These are phyloP conservation scores for Nakazawaea wyomingensis DNA, from an alignment of 805 yeast genomes.

Conservation along the genomic window DNA sequence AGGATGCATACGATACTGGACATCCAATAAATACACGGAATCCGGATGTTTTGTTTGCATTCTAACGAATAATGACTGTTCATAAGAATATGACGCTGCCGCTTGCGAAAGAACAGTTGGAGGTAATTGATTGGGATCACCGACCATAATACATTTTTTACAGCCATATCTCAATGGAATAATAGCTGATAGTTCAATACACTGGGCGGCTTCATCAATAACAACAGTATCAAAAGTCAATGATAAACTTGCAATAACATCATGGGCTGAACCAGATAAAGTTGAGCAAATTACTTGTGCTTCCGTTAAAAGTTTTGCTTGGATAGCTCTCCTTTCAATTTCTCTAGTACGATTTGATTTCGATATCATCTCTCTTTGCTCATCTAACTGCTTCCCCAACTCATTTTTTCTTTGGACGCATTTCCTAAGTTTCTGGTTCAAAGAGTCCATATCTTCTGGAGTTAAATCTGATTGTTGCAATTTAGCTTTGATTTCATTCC, in stretches of 20 bases:
- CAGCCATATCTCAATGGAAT: constrained; percentile 93
- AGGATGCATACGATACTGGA: constrained; percentile 98
- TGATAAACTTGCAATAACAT: constrained; percentile 67
- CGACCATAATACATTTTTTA: constrained; percentile 89
- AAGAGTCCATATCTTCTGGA: constrained; percentile 39
- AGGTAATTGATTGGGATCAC: constrained; percentile 97
- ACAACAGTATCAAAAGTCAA: constrained; percentile 84
- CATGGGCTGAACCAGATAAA: constrained; percentile 91
- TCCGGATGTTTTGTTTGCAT: constrained; percentile 67
- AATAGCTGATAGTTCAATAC: constrained; percentile 87
- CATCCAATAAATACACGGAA: constrained; percentile 71
- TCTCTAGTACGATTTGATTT: constrained; percentile 72
- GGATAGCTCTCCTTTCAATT: constrained; percentile 68
- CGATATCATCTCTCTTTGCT: constrained; percentile 67
- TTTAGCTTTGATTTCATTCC: constrained; percentile 48
- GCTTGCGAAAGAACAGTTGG: constrained; percentile 91
- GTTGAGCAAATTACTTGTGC: constrained; percentile 91
- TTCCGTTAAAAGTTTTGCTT: constrained; percentile 60
- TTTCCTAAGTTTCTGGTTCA: constrained; percentile 48
- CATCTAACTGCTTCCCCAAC: constrained; percentile 69
- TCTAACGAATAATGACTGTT: constrained; percentile 89
- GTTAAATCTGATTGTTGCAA: constrained; percentile 17
- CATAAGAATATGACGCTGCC: constrained; percentile 76
- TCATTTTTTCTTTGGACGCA: constrained; percentile 60
- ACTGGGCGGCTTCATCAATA: constrained; percentile 96